Percentiles rank a stretch among this genome's conserved stretches.
Conservation (phyloP, 192 early-diverging fungal species). For the Irineochytrium annulatum region DNA sequence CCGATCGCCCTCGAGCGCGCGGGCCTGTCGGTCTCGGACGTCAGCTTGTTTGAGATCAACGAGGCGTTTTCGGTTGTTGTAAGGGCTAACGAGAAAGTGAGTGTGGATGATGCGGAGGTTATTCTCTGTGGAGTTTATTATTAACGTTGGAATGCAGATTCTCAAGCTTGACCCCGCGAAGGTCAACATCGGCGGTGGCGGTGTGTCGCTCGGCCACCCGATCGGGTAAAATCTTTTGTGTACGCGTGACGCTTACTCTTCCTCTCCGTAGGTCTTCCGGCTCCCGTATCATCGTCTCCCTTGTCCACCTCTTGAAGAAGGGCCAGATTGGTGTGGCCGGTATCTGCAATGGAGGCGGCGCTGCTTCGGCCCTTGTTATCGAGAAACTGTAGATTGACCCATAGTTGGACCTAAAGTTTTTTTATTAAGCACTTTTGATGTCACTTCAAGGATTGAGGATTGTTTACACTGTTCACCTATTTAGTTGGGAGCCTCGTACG, state of each 20-base stretch:
- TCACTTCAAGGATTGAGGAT: too few species aligned
- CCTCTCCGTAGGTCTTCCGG: slow-evolving; percentile 64
- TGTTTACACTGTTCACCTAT: too few species aligned
- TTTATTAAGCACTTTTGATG: too few species aligned
- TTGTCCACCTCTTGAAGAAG: slow-evolving; percentile 66
- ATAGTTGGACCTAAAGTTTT: not conserved
- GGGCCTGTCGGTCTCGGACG: slow-evolving; percentile 73
- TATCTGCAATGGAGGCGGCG: slow-evolving; percentile 97
- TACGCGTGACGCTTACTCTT: not conserved
- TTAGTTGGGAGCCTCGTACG: too few species aligned
- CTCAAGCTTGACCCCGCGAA: slow-evolving; percentile 69
- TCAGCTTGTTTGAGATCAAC: slow-evolving; percentile 93
- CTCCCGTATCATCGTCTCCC: slow-evolving; percentile 79
- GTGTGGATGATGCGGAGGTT: slow-evolving; percentile 47
- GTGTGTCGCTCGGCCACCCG: slow-evolving; percentile 92
- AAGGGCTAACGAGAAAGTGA: slow-evolving; percentile 76
- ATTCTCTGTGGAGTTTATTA: slow-evolving; percentile 80
- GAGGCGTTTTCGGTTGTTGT: slow-evolving; percentile 96
- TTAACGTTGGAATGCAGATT: slow-evolving; percentile 79
- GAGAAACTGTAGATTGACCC: slow-evolving; percentile 38
- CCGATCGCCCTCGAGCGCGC: slow-evolving; percentile 90
- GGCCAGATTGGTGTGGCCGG: slow-evolving; percentile 82
- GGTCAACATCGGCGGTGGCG: slow-evolving; percentile 90
- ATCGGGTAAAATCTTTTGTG: slow-evolving; percentile 55
- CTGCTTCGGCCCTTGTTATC: slow-evolving; percentile 80